Base-by-base conservation (phyloP, 2,329 filamentous ascomycete genomes). In the Colletotrichum zoysiae region DNA sequence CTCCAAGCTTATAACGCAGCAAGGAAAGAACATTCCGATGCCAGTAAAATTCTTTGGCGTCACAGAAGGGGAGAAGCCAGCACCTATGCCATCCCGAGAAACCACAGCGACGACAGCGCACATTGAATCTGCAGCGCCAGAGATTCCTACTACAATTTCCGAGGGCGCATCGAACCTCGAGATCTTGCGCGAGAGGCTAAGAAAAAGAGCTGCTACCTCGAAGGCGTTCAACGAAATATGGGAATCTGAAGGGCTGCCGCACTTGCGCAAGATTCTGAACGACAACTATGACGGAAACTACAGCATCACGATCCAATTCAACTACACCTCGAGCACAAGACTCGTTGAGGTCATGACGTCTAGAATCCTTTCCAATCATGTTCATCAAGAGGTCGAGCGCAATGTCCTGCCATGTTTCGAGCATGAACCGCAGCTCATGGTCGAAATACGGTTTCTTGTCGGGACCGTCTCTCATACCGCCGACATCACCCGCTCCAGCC, bases 261-360 rank as follows among this genome's bases (percentile, higher is more conserved):
- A 53, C 7, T 35, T 70, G 5, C 44, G n/a, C 8, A n/a, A 65
- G 9, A 48, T 26, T 3, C 56, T 70, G 11, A 16, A 42, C 18
- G 18, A 51, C 2, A 59, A 44, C 5, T 57, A 57, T n/a, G 7
- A 26, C 26, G n/a, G 48, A 8, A 46, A 55, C 20, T 70, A 70
- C 23, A 61, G 44, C 55, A 38, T 70, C 16, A 30, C 55, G 8
- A 14, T 61, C 16, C 55, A 56, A 3, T 53, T 40, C 42, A 46
- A 61, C 23, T 59, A 60, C 8, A 5, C 8, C 7, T 12, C 11
- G 40, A 56, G 20, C 6, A n/a, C 38, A 4, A 26, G 67, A 35
- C 6, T 67, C 26, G 55, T 70, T 1, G 56, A 56, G 14, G 50
- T 70, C 4, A 70, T 38, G 62, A 67, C 67, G 1, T 20, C 63